Evolutionary conservation across 2,329 filamentous ascomycete genomes (phyloP).

Genomic region (Paraphoma chrysanthemicola): DNA sequence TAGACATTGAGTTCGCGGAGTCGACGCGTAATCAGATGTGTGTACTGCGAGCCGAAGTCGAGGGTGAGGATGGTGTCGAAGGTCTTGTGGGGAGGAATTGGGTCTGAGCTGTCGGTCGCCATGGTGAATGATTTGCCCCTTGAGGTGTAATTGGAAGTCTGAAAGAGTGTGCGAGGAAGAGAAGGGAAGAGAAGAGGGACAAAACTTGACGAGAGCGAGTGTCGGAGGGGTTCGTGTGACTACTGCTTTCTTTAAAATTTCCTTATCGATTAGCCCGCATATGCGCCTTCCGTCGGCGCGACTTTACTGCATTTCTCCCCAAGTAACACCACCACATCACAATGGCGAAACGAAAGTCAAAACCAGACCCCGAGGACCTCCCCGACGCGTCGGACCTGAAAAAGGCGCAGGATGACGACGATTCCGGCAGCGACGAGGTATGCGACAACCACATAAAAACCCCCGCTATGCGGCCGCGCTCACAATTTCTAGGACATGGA

Average conservation of each 20-base stretch:
- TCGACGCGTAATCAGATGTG: constrained; percentile 76
- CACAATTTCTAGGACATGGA: constrained; percentile 73
- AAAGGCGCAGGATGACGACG: constrained; percentile 40
- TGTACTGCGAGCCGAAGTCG: constrained; percentile 76
- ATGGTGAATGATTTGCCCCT: constrained; percentile 32
- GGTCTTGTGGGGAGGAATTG: constrained; percentile 56
- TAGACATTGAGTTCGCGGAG: constrained; percentile 82
- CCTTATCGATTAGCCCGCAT: not conserved
- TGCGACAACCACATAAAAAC: constrained; percentile 10
- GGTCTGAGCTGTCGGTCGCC: constrained; percentile 49
- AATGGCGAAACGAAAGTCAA: constrained; percentile 48
- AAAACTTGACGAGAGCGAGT: constrained; percentile 15
- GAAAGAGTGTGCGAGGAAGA: constrained; percentile 14
- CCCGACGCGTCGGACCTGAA: constrained; percentile 43
- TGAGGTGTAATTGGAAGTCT: constrained; percentile 12
- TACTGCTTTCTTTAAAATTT: constrained; percentile 19
- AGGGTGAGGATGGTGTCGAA: constrained; percentile 75
- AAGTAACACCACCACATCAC: constrained; percentile 15
- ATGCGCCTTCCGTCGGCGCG: not conserved
- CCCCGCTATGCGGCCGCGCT: constrained; percentile 13
- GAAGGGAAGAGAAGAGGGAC: constrained; percentile 4
- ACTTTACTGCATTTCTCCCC: not conserved
- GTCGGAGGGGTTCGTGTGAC: constrained; percentile 2
- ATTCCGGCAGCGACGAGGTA: constrained; percentile 49
- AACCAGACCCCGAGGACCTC: constrained; percentile 43